These are phyloP conservation scores for Metschnikowia koreensis DNA, from an alignment of 805 yeast species.

Conservation along the genomic window DNA sequence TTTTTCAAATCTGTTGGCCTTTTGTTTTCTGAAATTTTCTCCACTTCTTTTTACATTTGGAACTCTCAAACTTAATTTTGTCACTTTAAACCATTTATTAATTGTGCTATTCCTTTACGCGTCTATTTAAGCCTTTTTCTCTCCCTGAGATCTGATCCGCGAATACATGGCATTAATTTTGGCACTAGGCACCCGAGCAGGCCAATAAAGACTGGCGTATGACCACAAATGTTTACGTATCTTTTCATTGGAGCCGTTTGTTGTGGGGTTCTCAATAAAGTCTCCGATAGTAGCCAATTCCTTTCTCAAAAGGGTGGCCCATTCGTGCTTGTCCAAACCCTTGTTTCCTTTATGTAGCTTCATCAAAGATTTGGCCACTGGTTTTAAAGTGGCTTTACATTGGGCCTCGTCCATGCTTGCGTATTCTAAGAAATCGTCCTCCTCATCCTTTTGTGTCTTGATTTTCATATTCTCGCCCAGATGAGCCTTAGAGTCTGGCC, in stretches of 20 bases:
- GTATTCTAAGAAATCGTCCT: conserved; percentile 48
- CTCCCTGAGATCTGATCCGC: conserved; percentile 43
- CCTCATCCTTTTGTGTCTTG: conserved; percentile 26
- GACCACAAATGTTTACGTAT: conserved; percentile 74
- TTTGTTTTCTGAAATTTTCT: neutral
- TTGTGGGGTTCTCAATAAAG: conserved; percentile 49
- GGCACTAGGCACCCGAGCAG: conserved; percentile 71
- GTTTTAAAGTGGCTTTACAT: conserved; percentile 60
- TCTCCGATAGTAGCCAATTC: conserved; percentile 76
- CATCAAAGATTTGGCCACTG: conserved; percentile 65
- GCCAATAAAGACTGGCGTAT: conserved; percentile 84
- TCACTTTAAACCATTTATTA: neutral
- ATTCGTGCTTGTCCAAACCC: conserved; percentile 72
- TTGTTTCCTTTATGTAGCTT: conserved; percentile 67
- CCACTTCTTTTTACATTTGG: neutral
- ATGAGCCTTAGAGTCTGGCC: conserved; percentile 9
- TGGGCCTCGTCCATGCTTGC: conserved; percentile 75
- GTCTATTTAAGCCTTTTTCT: conserved; percentile 9
- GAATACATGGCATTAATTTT: conserved; percentile 76
- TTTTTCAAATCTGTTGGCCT: neutral
- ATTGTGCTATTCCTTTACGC: neutral
- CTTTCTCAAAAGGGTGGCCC: conserved; percentile 66
- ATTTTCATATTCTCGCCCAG: conserved; percentile 16
- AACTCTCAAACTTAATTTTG: neutral
- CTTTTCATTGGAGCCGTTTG: conserved; percentile 30